Base-by-base conservation (phyloP, 108 stramenopile species). In the Aurantiochytrium sp. region DNA sequence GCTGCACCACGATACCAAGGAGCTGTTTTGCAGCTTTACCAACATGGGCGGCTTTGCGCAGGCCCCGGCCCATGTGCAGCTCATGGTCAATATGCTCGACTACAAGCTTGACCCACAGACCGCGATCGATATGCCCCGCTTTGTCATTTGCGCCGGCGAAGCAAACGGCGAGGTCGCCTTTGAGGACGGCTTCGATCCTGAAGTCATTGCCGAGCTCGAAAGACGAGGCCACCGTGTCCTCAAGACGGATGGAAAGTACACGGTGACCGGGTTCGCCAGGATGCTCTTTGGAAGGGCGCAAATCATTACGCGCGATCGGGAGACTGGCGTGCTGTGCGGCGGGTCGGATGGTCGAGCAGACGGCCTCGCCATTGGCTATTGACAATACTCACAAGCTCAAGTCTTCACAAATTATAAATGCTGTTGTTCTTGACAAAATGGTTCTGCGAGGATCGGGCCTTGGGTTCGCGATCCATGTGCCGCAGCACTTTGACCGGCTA, bases 1-100 rank as follows among this genome's bases (percentile, higher is more conserved):
- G 21, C 97, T 97, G 37, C 89, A 92, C 68, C 91, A 91, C 4
- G 95, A 95, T 41, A 95, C 95, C 6, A 93, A 94, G 52, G 94
- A 96, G 22, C 90, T 97, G 8, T 97, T 92, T 87, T 96, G 96
- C 6, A 95, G 96, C 2, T 52, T 54, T 86, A 54, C 85, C 27
- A 96, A 96, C 88, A 99, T 99, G 98, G 98, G 98, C 30, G 97
- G 96, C 19, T 96, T 96, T 90, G 98, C 98, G 97, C 98, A 99
- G 90, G 97, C 98, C 0, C 97, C 97, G 90, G 97, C 97, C 19
- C 98, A 99, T 89, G 55, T 98, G 88, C 97, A 98, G 89, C 87
- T 98, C n/a, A 94, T 96, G 4, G 88, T 94, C 24, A 91, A 93
- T 59, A 89, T 97, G 87, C 89, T 98, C 30, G 92, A 95, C 37